Evolutionary conservation across 305 asterid genomes (phyloP), one percentile per base, ranked within the genome.

Genomic region (Euphrasia arctica): DNA sequence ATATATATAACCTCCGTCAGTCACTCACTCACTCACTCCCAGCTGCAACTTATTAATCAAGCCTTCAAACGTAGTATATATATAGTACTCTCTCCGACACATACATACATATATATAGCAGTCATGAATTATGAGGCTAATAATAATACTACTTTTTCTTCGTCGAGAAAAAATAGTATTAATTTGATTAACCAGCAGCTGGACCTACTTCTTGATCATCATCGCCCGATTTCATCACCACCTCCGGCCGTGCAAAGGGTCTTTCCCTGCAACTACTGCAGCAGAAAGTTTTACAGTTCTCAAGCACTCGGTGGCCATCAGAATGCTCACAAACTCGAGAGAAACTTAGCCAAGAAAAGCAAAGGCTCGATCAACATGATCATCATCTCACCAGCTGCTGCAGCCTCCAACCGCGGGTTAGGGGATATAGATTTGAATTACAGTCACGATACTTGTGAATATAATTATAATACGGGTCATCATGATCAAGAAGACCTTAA

Each of bases 251-350:
- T 73, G 68, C 74, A 77, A 0, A 80, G 95, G 4, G 85, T 88
- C 28, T 90, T 90, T 50, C 72, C 95, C 2, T 90, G 97, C 85
- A 85, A 80, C 78, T 88, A 83, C 58, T 88, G 96, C 67, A 61
- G 85, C 50, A 80, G 91, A 63, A 80, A 82, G 61, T 88, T 88
- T 47, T 78, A 79, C 47, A 88, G 96, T 69, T 85, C 96, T 32
- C 96, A 88, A 62, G 96, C 96, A 0, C 82, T 88, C 1, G 96
- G 96, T 14, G 96, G 96, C 0, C 96, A 88, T 68, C 96, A 88
- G 67, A 88, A 88, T 65, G 96, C 97, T 2, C 97, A 90, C 73
- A 90, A 88, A 65, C 79, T 88, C 2, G 97, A 90, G 79, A 75
- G 97, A 77, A 85, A 88, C 65, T 73, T 88, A 55, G 95, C 95